Percentiles rank a stretch among this genome's conserved stretches.
phyloP scores from a whole-genome alignment of 2,329 filamentous ascomycete genomes.

The Septoria petroselini region DNA sequence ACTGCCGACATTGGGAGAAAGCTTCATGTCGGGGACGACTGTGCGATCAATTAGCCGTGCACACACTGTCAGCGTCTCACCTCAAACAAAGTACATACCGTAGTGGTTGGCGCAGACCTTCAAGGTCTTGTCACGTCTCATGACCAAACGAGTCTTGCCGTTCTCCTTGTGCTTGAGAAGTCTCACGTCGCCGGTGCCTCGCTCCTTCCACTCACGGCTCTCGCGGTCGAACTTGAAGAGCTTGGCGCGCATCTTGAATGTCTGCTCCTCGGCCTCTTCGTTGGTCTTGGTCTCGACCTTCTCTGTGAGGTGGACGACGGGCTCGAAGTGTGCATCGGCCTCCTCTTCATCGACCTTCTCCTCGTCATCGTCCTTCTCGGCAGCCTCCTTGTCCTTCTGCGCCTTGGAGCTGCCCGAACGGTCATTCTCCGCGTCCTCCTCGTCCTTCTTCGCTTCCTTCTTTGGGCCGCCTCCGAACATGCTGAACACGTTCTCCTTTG shows the following conservation, averaged over 20 bases:
- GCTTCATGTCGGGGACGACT: slow-evolving; percentile 99
- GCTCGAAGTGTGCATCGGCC: slow-evolving; percentile 92
- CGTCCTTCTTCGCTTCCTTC: slow-evolving; percentile 87
- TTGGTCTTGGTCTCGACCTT: slow-evolving; percentile 97
- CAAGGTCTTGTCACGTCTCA: slow-evolving; percentile 98
- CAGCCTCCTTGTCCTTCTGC: slow-evolving; percentile 62
- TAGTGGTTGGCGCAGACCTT: slow-evolving; percentile 99
- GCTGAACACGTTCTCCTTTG: slow-evolving; percentile 72
- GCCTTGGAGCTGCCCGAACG: slow-evolving; percentile 74
- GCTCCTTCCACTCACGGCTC: slow-evolving; percentile 96
- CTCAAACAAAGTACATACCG: slow-evolving; percentile 58
- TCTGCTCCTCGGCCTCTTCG: slow-evolving; percentile 95
- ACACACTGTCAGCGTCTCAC: not conserved
- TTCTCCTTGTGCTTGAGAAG: slow-evolving; percentile 99
- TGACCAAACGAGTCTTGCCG: slow-evolving; percentile 93
- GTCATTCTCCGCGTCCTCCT: slow-evolving; percentile 70
- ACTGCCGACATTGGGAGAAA: slow-evolving; percentile 94
- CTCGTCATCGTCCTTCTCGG: slow-evolving; percentile 39
- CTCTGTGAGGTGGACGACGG: slow-evolving; percentile 92
- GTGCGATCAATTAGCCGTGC: slow-evolving; percentile 16
- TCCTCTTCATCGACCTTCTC: slow-evolving; percentile 56
- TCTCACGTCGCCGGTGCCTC: slow-evolving; percentile 92
- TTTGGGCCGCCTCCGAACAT: slow-evolving; percentile 98
- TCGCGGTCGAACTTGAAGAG: slow-evolving; percentile 97
- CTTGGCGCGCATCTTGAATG: slow-evolving; percentile 99